Evolutionary conservation across 2,329 filamentous ascomycete species (phyloP).

Genomic region (Phyllosticta capitalensis): DNA sequence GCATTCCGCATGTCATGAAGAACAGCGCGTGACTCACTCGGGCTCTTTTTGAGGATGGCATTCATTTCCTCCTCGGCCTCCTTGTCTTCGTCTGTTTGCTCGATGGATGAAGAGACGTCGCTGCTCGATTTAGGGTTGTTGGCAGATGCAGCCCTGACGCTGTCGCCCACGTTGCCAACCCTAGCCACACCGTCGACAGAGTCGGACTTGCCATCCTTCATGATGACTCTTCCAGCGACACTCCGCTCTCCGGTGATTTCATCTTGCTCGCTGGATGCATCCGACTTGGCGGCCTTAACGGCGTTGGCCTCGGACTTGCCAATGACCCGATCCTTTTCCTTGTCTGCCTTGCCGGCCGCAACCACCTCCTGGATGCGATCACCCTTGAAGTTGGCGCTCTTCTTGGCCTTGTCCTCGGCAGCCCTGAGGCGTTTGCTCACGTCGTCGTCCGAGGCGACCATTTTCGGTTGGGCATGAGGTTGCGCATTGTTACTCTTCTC

Average conservation of each 20-base stretch:
- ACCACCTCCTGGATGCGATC: slow-evolving; percentile 35
- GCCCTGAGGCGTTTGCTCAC: slow-evolving; percentile 52
- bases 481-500: slow-evolving; percentile 24
- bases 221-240: slow-evolving; percentile 46
- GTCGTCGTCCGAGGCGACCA: slow-evolving; percentile 39
- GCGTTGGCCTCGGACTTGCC: slow-evolving; percentile 13
- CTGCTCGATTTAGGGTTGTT: slow-evolving; percentile 15
- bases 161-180: slow-evolving; percentile 28
- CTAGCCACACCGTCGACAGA: slow-evolving; percentile 32
- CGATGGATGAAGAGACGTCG: slow-evolving; percentile 16
- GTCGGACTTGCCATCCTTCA: slow-evolving; percentile 32
- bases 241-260: slow-evolving; percentile 34
- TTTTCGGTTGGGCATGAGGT: neutral
- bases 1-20: neutral
- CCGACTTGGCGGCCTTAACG: slow-evolving; percentile 11
- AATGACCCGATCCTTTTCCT: slow-evolving; percentile 12
- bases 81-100: slow-evolving; percentile 48
- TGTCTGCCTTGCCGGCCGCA: slow-evolving; percentile 18
- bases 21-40: slow-evolving; percentile 46
- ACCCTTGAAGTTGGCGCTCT: slow-evolving; percentile 57
- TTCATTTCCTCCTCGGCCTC: slow-evolving; percentile 64
- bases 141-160: slow-evolving; percentile 23
- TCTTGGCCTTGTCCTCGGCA: slow-evolving; percentile 60
- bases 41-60: slow-evolving; percentile 70
- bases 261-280: slow-evolving; percentile 8